phyloP scores from a whole-genome alignment of 306 rosid species.

The Lathyrus oleraceus region DNA sequence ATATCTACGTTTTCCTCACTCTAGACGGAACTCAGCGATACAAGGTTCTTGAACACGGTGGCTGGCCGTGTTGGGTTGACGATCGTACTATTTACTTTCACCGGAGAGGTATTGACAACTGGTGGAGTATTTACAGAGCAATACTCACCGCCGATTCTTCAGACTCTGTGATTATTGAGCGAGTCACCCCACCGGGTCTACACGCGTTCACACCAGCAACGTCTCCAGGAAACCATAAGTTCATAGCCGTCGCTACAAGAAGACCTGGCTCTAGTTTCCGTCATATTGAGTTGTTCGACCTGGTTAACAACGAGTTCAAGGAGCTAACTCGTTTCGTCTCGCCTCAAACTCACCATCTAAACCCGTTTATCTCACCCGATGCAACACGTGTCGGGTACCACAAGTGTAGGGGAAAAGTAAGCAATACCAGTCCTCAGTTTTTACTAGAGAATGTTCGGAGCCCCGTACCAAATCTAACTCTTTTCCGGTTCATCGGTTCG shows the following conservation, averaged over 20 bases:
- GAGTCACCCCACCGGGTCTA: conserved; percentile 81
- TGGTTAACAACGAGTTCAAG: conserved; percentile 53
- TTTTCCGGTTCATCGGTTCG: conserved; percentile 66
- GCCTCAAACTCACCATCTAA: conserved; percentile 64
- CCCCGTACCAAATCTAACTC: conserved; percentile 52
- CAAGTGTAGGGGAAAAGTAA: conserved; percentile 62
- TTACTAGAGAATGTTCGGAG: conserved; percentile 61
- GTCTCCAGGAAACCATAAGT: conserved; percentile 62
- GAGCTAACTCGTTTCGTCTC: conserved; percentile 69
- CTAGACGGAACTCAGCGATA: conserved; percentile 66
- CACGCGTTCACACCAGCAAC: conserved; percentile 88
- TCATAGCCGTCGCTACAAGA: conserved; percentile 85
- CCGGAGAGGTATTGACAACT: conserved; percentile 67
- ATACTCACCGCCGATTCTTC: conserved; percentile 45
- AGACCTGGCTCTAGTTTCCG: conserved; percentile 62
- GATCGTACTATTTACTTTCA: conserved; percentile 79
- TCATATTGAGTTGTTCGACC: conserved; percentile 69
- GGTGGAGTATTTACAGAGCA: conserved; percentile 85
- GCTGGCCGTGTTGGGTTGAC: conserved; percentile 88
- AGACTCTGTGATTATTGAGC: conserved; percentile 55
- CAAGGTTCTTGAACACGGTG: conserved; percentile 78
- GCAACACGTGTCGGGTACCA: conserved; percentile 72
- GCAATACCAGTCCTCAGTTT: conserved; percentile 29
- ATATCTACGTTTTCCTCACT: conserved; percentile 68
- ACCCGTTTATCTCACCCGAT: conserved; percentile 86